Conservation (phyloP, 2,329 filamentous ascomycete genomes). For the Fonsecaea erecta region DNA sequence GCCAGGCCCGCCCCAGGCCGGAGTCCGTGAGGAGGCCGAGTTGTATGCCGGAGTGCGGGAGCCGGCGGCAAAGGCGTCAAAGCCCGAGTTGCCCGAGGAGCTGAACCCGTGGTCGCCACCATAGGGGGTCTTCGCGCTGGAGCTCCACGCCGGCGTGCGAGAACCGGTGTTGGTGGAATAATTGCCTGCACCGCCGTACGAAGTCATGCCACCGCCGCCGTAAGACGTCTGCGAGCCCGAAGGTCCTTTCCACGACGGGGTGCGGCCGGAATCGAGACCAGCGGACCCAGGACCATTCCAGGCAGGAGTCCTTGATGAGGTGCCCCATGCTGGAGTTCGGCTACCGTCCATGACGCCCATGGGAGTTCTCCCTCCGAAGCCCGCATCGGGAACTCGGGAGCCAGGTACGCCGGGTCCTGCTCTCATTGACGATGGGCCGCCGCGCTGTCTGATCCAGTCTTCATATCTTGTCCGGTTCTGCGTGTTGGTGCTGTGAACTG, state of each 20-base stretch:
- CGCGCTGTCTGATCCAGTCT: constrained; percentile 33
- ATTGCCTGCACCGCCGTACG: constrained; percentile 68
- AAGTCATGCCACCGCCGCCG: constrained; percentile 67
- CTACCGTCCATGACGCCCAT: constrained; percentile 64
- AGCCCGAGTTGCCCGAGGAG: constrained; percentile 68
- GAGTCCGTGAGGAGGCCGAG: constrained; percentile 56
- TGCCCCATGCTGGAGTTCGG: constrained; percentile 77
- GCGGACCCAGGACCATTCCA: constrained; percentile 36
- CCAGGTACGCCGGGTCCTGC: constrained; percentile 41
- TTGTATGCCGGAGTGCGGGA: constrained; percentile 80
- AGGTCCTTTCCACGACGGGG: constrained; percentile 62
- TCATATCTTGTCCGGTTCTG: constrained; percentile 35
- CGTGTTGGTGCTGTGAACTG: constrained; percentile 29
- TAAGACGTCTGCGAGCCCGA: constrained; percentile 62
- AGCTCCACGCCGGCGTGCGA: constrained; percentile 74
- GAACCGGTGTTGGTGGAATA: constrained; percentile 50
- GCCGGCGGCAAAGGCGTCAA: constrained; percentile 69
- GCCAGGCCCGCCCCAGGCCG: constrained; percentile 46
- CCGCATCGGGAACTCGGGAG: constrained; percentile 54
- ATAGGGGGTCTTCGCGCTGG: constrained; percentile 72
- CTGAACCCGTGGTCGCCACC: constrained; percentile 59
- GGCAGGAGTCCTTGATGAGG: constrained; percentile 51
- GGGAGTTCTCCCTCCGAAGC: constrained; percentile 72
- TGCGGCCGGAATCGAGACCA: constrained; percentile 46
- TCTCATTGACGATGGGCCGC: constrained; percentile 33